Conservation (phyloP, 352 stramenopile genomes). For the Salisapilia sapeloensis region DNA sequence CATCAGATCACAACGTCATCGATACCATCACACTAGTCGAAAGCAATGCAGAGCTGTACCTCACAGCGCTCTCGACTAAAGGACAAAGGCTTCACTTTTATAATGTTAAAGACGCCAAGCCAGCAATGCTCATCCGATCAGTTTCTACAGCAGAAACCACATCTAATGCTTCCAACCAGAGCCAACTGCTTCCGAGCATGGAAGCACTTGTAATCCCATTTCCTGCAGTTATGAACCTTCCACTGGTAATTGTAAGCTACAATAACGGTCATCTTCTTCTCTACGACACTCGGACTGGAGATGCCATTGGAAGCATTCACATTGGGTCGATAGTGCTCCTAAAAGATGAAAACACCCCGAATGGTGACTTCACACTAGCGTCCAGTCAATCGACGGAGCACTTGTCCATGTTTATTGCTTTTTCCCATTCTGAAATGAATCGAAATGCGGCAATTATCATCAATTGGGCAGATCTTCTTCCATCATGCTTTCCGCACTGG, state of each 20-base stretch:
- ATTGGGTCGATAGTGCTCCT: neutral
- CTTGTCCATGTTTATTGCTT: constrained; percentile 2
- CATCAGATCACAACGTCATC: no score
- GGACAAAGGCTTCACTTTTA: constrained; percentile 6
- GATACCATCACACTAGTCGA: neutral
- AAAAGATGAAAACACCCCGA: neutral
- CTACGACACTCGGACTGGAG: constrained; percentile 21
- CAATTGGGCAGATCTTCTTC: neutral
- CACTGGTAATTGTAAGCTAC: constrained; percentile 17
- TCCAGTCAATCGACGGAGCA: constrained; percentile 1
- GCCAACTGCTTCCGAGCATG: no score
- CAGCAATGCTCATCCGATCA: constrained; percentile 4
- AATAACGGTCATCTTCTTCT: constrained; percentile 26
- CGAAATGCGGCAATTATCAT: constrained; percentile 2
- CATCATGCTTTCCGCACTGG: no score
- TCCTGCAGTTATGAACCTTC: no score
- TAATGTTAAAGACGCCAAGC: constrained; percentile 1
- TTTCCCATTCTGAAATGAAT: neutral
- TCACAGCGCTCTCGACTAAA: constrained; percentile 15
- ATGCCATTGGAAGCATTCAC: constrained; percentile 20
- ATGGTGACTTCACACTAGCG: constrained; percentile 1
- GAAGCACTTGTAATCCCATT: no score
- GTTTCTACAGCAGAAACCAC: constrained; percentile 4
- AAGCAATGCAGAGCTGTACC: constrained; percentile 2
- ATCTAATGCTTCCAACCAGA: no score